These are phyloP conservation scores for Dothistroma septosporum DNA, from an alignment of 2,329 filamentous ascomycete species.

Conservation along the genomic window DNA sequence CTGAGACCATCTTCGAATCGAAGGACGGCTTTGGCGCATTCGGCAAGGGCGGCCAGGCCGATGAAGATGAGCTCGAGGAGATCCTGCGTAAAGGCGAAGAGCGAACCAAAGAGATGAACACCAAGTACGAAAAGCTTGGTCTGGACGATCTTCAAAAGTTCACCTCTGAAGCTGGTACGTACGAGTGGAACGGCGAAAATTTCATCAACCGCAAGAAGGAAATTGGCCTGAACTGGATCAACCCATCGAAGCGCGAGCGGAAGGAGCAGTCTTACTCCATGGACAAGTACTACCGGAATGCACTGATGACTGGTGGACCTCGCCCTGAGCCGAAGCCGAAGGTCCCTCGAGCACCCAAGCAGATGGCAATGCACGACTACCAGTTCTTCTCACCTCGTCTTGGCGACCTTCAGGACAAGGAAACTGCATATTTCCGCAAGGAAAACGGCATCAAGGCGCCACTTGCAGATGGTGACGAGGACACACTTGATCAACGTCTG, in stretches of 20 bases:
- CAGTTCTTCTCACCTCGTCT: slow-evolving; percentile 90
- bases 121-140: slow-evolving; percentile 93
- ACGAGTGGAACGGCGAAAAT: slow-evolving; percentile 98
- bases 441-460: slow-evolving; percentile 94
- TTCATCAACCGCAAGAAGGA: slow-evolving; percentile 83
- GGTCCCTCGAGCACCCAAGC: slow-evolving; percentile 90
- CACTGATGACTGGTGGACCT: slow-evolving; percentile 74
- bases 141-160: slow-evolving; percentile 98
- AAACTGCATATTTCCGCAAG: slow-evolving; percentile 93
- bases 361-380: slow-evolving; percentile 88
- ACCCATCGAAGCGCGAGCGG: slow-evolving; percentile 94
- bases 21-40: slow-evolving; percentile 62
- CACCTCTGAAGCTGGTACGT: slow-evolving; percentile 82
- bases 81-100: slow-evolving; percentile 84
- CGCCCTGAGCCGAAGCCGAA: slow-evolving; percentile 86
- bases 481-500: slow-evolving; percentile 79
- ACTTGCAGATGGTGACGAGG: slow-evolving; percentile 80
- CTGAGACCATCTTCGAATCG: slow-evolving; percentile 83
- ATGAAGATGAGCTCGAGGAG: slow-evolving; percentile 81
- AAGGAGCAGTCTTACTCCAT: slow-evolving; percentile 98
- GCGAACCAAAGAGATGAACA: slow-evolving; percentile 82
- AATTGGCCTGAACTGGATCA: slow-evolving; percentile 93
- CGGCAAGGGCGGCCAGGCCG: slow-evolving; percentile 58
- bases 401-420: slow-evolving; percentile 86
- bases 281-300: slow-evolving; percentile 96